A percentile compares a stretch with the other conserved stretches of the same genome.
Evolutionary conservation across 2,329 filamentous ascomycete species (phyloP).

Genomic region (Aspergillus hortae): DNA sequence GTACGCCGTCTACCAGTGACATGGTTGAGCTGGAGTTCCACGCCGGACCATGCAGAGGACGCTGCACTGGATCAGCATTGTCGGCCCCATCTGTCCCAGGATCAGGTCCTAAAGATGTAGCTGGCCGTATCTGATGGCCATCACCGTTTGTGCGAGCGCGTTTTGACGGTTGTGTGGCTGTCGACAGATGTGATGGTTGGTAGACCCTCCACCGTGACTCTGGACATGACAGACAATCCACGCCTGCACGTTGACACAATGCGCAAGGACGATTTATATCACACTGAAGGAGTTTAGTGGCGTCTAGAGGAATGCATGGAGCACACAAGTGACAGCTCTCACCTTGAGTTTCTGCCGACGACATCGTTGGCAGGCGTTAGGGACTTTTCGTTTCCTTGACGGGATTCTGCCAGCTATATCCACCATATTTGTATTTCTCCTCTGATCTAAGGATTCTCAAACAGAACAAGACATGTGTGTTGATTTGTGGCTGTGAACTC

Average conservation of each 20-base stretch:
- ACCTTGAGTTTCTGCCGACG: slow-evolving; percentile 28
- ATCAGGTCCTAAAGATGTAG: background rate
- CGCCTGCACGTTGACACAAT: slow-evolving; percentile 23
- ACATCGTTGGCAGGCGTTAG: slow-evolving; percentile 23
- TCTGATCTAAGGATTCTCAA: background rate
- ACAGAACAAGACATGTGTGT: background rate
- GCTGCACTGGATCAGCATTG: background rate
- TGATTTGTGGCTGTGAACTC: background rate
- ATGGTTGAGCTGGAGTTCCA: slow-evolving; percentile 21
- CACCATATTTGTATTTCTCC: background rate
- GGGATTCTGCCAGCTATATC: background rate
- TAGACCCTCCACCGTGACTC: slow-evolving; percentile 5
- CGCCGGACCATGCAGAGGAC: background rate
- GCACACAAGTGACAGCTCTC: background rate
- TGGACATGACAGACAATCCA: slow-evolving; percentile 13
- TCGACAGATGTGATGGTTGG: background rate
- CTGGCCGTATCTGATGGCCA: background rate
- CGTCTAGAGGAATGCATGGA: background rate
- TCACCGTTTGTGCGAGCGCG: too few relatives aligned
- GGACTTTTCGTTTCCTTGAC: slow-evolving; percentile 7
- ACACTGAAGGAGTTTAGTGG: slow-evolving; percentile 14
- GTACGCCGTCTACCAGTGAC: slow-evolving; percentile 17
- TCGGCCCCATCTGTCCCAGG: background rate
- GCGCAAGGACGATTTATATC: slow-evolving; percentile 31
- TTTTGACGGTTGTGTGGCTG: background rate